Conservation (phyloP, 2,329 filamentous ascomycete genomes). For the Hypocrella siamensis region DNA sequence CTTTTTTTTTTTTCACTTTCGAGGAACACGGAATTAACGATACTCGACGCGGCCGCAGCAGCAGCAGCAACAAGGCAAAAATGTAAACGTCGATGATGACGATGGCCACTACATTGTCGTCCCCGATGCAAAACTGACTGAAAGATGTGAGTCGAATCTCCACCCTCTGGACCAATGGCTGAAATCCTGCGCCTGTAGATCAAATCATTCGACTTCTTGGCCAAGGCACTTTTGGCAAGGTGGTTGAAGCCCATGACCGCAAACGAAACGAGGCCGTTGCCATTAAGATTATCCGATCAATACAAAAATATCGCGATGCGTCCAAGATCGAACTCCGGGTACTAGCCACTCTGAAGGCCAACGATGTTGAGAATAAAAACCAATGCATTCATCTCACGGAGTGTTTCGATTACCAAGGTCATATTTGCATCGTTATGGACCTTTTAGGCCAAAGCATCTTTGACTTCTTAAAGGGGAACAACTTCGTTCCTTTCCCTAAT, state of each 20-base stretch:
- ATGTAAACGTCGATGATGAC: constrained; percentile 79
- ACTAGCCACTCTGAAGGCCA: constrained; percentile 77
- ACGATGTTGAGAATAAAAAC: constrained; percentile 84
- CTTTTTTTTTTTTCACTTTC: too few relatives aligned
- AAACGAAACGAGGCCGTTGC: constrained; percentile 66
- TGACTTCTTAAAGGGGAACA: constrained; percentile 91
- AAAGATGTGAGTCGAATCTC: constrained; percentile 78
- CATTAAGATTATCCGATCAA: constrained; percentile 95
- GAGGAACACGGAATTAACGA: too few relatives aligned
- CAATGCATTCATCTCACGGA: constrained; percentile 93
- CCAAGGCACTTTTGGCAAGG: constrained; percentile 96
- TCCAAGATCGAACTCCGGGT: constrained; percentile 90
- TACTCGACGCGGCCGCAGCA: too few relatives aligned
- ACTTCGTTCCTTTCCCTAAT: constrained; percentile 93
- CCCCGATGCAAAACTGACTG: constrained; percentile 70
- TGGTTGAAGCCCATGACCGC: constrained; percentile 80
- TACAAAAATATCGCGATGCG: constrained; percentile 95
- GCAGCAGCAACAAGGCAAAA: constrained; percentile 26
- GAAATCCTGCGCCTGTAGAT: too few relatives aligned
- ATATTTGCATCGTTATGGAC: constrained; percentile 77
- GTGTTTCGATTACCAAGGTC: constrained; percentile 92
- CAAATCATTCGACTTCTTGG: constrained; percentile 79
- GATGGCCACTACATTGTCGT: constrained; percentile 95
- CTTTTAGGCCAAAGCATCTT: constrained; percentile 89
- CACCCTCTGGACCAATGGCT: too few relatives aligned